Base-by-base conservation (phyloP, 805 yeast species). In the Lipomyces lipofer region DNA sequence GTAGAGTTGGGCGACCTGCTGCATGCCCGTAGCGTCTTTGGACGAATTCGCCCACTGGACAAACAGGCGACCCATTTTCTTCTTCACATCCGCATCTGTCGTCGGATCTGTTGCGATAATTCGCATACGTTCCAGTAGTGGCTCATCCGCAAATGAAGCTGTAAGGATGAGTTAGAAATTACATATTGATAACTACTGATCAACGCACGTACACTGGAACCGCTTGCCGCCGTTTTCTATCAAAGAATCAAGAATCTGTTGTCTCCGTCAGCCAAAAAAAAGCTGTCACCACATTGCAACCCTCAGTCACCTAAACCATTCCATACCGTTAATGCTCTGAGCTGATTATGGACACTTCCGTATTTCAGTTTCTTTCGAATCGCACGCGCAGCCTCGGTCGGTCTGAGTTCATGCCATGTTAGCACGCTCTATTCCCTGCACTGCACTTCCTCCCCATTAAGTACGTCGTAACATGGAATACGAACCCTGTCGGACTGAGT, bases 301-400 rank as follows among this genome's bases (percentile, higher is more conserved):
- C n/a, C n/a, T n/a, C 13, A 21, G 43, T 10, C 42, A 44, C n/a
- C n/a, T n/a, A n/a, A n/a, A n/a, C n/a, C n/a, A n/a, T n/a, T n/a
- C 68, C 64, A 55, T 66, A 54, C 66, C 77, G 65, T 85, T 71
- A 90, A 69, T 0, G 95, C 86, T 43, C 87, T 79, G 49, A 78
- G 63, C 67, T 88, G 95, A 60, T 85, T 85, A 17, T 73, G 70
- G 3, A 71, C 67, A 1, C 76, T 66, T n/a, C 97, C 98, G 66
- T 92, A 86, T 71, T 95, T 94, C 66, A 94, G 73, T 65, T 84
- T 83, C 75, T 94, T 94, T 47, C 99, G 78, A 21, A 94, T 73
- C 0, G 96, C 95, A 40, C 98, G 76, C 0, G 97, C 97, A 1
- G 95, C 92, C 68, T 94, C 99, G 30, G 75, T 69, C 47, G 84